Percentiles rank a stretch among this genome's conserved stretches.
phyloP scores from a whole-genome alignment of 192 early-diverging fungal species.

The Coemansia sp. region DNA sequence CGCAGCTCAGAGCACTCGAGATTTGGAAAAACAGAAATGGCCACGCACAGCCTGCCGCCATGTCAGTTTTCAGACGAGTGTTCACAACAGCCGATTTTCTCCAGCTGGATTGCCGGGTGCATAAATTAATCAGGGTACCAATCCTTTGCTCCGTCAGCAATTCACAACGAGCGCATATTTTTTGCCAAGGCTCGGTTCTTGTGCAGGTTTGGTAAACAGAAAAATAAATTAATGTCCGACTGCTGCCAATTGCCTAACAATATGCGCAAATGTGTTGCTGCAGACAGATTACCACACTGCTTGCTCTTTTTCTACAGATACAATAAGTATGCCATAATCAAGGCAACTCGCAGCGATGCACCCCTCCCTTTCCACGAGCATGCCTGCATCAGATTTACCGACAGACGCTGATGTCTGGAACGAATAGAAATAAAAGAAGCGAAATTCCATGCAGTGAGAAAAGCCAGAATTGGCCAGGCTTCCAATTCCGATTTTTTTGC shows the following conservation, averaged over 20 bases:
- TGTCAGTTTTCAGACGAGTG: too few species aligned
- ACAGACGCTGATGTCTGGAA: neutral
- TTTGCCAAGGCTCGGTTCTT: neutral
- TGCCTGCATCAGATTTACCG: constrained; percentile 1
- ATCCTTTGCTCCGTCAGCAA: too few species aligned
- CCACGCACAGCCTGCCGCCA: too few species aligned
- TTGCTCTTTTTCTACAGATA: neutral
- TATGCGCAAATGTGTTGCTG: constrained; percentile 1
- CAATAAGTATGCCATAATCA: neutral
- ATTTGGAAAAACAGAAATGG: too few species aligned
- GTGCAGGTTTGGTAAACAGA: neutral
- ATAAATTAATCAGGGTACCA: too few species aligned
- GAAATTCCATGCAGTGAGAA: neutral
- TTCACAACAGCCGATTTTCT: too few species aligned
- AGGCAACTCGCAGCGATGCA: neutral
- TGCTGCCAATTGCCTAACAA: neutral
- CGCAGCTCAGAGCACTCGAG: too few species aligned
- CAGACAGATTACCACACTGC: neutral
- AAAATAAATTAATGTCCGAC: neutral
- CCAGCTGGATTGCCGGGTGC: too few species aligned
- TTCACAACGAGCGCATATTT: neutral
- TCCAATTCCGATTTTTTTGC: neutral
- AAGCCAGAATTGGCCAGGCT: neutral
- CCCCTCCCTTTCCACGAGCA: neutral
- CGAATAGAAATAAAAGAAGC: neutral